A percentile compares a stretch with the other conserved stretches of the same genome.
phyloP scores from a whole-genome alignment of 768 basidiomycete genomes.

The Leccinum olivaceopallidum region DNA sequence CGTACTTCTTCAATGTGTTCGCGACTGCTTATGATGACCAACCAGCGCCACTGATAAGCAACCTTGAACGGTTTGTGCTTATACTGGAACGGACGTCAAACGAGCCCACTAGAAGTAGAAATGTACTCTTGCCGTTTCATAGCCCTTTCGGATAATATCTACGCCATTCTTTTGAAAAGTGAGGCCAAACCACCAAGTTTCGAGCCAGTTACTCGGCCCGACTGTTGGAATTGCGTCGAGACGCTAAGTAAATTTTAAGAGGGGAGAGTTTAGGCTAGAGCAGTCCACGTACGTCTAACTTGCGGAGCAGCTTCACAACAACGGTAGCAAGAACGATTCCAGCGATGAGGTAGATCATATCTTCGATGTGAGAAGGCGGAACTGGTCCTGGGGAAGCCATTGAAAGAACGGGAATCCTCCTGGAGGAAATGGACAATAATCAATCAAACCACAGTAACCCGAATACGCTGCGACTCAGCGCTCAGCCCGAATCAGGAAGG shows the following conservation, averaged over 20 bases:
- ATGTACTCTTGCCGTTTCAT: neutral
- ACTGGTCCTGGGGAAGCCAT: neutral
- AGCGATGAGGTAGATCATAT: neutral
- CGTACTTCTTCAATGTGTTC: constrained; percentile 40
- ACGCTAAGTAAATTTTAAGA: neutral
- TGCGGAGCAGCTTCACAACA: neutral
- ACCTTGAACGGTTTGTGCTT: neutral
- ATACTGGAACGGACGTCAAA: neutral
- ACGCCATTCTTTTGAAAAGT: neutral
- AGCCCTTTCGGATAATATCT: neutral
- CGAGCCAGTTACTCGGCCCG: constrained; percentile 35
- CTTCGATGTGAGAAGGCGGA: neutral
- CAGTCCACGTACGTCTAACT: neutral
- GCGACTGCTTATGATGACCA: constrained; percentile 30
- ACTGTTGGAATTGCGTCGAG: neutral
- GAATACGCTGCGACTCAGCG: neutral
- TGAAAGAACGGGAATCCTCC: neutral
- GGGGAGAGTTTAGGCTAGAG: neutral
- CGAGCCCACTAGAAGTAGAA: neutral
- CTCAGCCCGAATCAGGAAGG: too few species aligned
- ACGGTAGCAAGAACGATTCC: neutral
- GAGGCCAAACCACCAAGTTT: constrained; percentile 15
- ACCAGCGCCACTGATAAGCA: neutral
- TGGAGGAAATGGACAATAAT: neutral
- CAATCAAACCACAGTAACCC: neutral